Evolutionary conservation across 2,329 filamentous ascomycete genomes (phyloP).

Genomic region (Exophiala calicioides): DNA sequence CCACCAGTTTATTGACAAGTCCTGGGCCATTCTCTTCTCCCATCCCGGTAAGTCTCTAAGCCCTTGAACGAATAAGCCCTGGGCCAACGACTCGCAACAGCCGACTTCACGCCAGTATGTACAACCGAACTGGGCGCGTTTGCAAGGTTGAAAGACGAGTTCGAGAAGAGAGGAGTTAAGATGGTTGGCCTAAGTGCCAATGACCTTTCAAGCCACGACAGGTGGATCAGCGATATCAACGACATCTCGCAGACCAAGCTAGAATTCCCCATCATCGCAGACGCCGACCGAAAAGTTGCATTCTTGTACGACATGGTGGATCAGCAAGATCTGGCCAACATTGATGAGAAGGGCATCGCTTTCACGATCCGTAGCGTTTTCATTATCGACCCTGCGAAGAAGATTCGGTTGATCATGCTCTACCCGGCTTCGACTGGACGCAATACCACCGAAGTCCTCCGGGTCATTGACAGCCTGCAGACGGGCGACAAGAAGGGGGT

Average conservation of each 20-base stretch:
- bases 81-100: no score
- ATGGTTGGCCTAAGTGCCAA: constrained; percentile 88
- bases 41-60: no score
- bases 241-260: constrained; percentile 72
- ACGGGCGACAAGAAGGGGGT: constrained; percentile 84
- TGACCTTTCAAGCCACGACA: constrained; percentile 76
- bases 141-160: constrained; percentile 84
- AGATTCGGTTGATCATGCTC: constrained; percentile 85
- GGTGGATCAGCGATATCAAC: constrained; percentile 88
- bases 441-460: constrained; percentile 76
- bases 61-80: no score
- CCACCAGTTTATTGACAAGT: constrained; percentile 69
- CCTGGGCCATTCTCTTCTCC: constrained; percentile 69
- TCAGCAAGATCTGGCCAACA: constrained; percentile 78
- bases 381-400: constrained; percentile 91
- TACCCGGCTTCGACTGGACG: constrained; percentile 90
- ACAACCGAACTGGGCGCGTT: constrained; percentile 94
- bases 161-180: constrained; percentile 83
- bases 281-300: constrained; percentile 76
- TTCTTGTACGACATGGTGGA: constrained; percentile 81
- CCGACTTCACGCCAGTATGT: constrained; percentile 91
- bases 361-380: constrained; percentile 96
- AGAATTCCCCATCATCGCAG: constrained; percentile 77
- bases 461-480: constrained; percentile 77
- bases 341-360: constrained; percentile 78